Evolutionary conservation across 2,329 filamentous ascomycete genomes (phyloP), one percentile per base, ranked within the genome.

Genomic region (Aquanectria penicillioides): DNA sequence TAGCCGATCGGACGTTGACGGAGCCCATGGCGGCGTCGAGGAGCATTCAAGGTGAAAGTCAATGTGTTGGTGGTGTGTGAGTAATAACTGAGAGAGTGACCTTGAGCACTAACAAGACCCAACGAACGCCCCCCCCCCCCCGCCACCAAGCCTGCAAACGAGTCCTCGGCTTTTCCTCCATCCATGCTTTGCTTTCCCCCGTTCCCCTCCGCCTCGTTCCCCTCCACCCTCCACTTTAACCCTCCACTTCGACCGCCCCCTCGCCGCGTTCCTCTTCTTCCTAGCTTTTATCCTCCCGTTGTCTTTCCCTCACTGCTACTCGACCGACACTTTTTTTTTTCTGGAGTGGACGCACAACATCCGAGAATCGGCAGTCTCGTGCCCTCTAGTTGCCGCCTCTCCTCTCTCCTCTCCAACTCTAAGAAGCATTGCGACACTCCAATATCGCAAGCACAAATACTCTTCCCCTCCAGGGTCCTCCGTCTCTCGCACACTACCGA

Each of bases 211-310:
- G 43, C 33, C 43, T 48, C 44, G 25, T 40, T 40, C 53, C 44
- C 44, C 33, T 56, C 52, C 43, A 41, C 53, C 53, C 37, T 57
- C 53, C 54, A 44, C 53, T 28, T 43, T 40, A 25, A 28, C 25
- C 52, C 37, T 49, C 52, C 50, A 36, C 38, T 22, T 31, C 29
- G 22, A 37, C 38, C 40, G 22, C 13, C 31, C 54, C 38, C 44
- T 44, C 44, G 33, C 37, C 54, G 48, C 28, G 54, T 57, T 57
- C 47, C 37, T 34, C 40, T 36, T 57, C 38, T 28, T 52, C 28
- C 47, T 52, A 44, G 41, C 26, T 26, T 54, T 43, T 26, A 36
- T 18, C 20, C 34, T 34, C 17, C 48, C 31, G 23, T 34, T 48
- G 40, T 33, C 33, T 53, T 46, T 47, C 41, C 55, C 47, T 49